These are phyloP conservation scores for Komagataella populi DNA, from an alignment of 805 yeast species.

Conservation along the genomic window DNA sequence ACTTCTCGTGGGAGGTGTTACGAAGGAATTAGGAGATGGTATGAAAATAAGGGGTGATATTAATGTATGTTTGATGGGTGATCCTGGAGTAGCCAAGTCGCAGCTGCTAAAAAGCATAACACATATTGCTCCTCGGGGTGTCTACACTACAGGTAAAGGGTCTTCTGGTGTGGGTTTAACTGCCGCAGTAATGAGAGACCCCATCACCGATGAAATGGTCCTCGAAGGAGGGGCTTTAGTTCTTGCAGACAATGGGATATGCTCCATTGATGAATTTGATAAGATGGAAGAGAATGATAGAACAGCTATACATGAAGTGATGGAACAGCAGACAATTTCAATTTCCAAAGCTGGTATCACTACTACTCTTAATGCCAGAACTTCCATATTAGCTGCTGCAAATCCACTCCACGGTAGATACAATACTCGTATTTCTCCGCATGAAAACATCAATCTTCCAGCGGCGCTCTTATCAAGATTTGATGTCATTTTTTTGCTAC, in stretches of 20 bases:
- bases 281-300: conserved; percentile 96
- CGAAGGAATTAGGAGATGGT: conserved; percentile 92
- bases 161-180: conserved; percentile 98
- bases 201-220: conserved; percentile 97
- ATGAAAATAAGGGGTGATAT: conserved; percentile 96
- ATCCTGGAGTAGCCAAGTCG: conserved; percentile 98
- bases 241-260: conserved; percentile 92
- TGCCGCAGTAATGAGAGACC: conserved; percentile 98
- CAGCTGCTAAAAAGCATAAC: conserved; percentile 84
- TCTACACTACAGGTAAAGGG: conserved; percentile 96
- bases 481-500: conserved; percentile 74
- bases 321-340: conserved; percentile 98
- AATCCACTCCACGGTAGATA: conserved; percentile 94
- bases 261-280: conserved; percentile 98
- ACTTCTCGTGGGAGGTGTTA: conserved; percentile 87
- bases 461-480: conserved; percentile 94
- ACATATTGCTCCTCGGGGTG: conserved; percentile 91
- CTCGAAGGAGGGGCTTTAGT: conserved; percentile 97
- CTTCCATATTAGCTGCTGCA: conserved; percentile 96
- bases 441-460: conserved; percentile 91
- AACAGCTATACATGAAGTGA: conserved; percentile 97
- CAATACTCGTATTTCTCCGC: conserved; percentile 80
- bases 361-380: conserved; percentile 88
- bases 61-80: conserved; percentile 94
- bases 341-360: conserved; percentile 97